Percentiles rank a stretch among this genome's conserved stretches.
Conservation (phyloP, 1,284 basidiomycete genomes). For the Ceratobasidium sp. region DNA sequence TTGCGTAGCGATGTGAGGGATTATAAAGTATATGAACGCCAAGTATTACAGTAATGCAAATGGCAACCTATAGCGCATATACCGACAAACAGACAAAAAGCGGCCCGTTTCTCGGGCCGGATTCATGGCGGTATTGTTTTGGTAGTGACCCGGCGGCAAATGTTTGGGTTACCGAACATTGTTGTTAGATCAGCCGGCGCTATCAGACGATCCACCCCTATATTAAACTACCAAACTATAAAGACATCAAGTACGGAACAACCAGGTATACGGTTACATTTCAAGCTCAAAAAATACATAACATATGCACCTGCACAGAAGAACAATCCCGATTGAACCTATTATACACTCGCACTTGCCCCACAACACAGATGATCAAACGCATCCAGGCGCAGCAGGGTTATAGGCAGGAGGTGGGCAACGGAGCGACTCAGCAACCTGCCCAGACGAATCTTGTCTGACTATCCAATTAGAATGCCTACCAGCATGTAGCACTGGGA, state of each 20-base stretch:
- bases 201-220: too few species aligned
- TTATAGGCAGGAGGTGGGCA: slow-evolving; percentile 23
- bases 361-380: background rate
- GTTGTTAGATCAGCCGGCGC: background rate
- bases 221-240: too few species aligned
- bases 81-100: background rate
- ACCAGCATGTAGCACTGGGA: background rate
- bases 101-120: too few species aligned
- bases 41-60: too few species aligned
- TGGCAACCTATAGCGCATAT: background rate
- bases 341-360: too few species aligned
- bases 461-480: background rate
- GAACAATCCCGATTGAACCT: background rate
- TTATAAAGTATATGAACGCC: too few species aligned
- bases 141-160: background rate
- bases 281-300: too few species aligned
- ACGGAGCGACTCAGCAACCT: background rate
- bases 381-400: background rate
- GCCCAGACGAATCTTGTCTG: background rate
- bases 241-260: too few species aligned
- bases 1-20: background rate
- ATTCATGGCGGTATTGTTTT: background rate
- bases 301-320: too few species aligned
- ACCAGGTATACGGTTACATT: too few species aligned
- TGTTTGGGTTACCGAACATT: background rate